Conservation (phyloP, 1,139 yeast genomes). For the Blastobotrys illinoisensis region DNA sequence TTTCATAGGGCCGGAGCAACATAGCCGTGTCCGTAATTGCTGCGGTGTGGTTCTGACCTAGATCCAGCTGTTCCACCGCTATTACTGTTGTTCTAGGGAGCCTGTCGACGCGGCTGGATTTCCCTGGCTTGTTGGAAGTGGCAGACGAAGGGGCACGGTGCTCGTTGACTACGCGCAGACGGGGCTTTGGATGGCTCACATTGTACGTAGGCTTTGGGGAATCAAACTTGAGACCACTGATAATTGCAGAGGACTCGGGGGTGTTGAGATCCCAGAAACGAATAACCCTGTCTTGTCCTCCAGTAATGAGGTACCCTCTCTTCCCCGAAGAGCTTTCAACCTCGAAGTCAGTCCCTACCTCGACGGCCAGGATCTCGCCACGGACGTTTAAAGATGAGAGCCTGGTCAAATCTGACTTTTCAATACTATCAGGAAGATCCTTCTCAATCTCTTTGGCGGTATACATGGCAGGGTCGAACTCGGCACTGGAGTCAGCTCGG, state of each 20-base stretch:
- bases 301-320: constrained; percentile 31
- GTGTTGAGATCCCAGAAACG: constrained; percentile 45
- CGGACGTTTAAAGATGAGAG: not conserved
- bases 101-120: constrained; percentile 19
- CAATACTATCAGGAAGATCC: not conserved
- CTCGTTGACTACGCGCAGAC: constrained; percentile 28
- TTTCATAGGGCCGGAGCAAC: constrained; percentile 48
- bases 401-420: not conserved
- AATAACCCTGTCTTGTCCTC: constrained; percentile 39
- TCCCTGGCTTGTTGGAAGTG: constrained; percentile 29
- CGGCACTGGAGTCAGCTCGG: constrained; percentile 16
- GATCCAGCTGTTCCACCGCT: constrained; percentile 35
- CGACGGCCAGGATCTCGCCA: constrained; percentile 19
- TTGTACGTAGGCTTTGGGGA: constrained; percentile 30
- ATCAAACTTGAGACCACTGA: constrained; percentile 31
- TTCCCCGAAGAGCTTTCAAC: constrained; percentile 15
- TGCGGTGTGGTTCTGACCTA: constrained; percentile 44
- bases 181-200: constrained; percentile 33
- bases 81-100: constrained; percentile 32
- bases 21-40: constrained; percentile 46
- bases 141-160: constrained; percentile 11
- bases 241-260: constrained; percentile 38
- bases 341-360: constrained; percentile 27
- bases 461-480: not conserved
- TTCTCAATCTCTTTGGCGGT: constrained; percentile 1